A percentile compares a stretch with the other conserved stretches of the same genome.
Evolutionary conservation across 768 basidiomycete genomes (phyloP).

Genomic region (Lentinula edodes): DNA sequence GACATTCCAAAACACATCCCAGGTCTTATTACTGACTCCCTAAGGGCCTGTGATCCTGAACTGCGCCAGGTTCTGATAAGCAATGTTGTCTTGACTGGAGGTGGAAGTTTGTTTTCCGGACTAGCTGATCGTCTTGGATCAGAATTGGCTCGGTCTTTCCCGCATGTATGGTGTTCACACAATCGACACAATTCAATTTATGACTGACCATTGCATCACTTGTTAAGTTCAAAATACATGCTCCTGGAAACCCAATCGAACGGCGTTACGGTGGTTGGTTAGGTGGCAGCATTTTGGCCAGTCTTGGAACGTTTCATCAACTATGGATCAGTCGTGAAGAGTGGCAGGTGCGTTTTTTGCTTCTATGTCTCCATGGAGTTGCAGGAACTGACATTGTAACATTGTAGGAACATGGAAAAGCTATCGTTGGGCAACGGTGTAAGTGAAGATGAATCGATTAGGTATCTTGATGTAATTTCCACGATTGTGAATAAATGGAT

Average conservation of each 20-base stretch:
- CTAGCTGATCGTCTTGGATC: constrained; percentile 76
- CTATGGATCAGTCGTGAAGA: constrained; percentile 93
- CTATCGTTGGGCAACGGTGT: constrained; percentile 81
- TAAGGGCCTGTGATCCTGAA: constrained; percentile 87
- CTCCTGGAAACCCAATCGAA: constrained; percentile 87
- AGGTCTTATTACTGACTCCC: constrained; percentile 67
- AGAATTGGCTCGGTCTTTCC: constrained; percentile 72
- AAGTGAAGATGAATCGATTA: constrained; percentile 38
- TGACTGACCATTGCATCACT: not conserved
- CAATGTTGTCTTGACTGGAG: constrained; percentile 95
- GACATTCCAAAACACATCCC: constrained; percentile 73
- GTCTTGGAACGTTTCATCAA: constrained; percentile 96
- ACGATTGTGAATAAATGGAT: no score
- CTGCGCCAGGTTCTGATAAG: constrained; percentile 84
- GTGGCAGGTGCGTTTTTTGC: constrained; percentile 62
- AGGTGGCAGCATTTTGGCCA: constrained; percentile 92
- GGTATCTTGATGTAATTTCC: not conserved
- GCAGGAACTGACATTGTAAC: not conserved
- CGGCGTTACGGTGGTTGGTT: constrained; percentile 92
- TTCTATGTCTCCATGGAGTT: not conserved
- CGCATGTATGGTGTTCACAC: constrained; percentile 54
- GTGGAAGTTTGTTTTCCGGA: constrained; percentile 82
- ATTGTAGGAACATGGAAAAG: constrained; percentile 71
- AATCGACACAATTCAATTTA: not conserved
- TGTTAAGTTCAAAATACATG: constrained; percentile 78